A percentile compares a stretch with the other conserved stretches of the same genome.
These are phyloP conservation scores for Phytophthora nicotianae DNA, from an alignment of 352 stramenopile species.

Conservation along the genomic window DNA sequence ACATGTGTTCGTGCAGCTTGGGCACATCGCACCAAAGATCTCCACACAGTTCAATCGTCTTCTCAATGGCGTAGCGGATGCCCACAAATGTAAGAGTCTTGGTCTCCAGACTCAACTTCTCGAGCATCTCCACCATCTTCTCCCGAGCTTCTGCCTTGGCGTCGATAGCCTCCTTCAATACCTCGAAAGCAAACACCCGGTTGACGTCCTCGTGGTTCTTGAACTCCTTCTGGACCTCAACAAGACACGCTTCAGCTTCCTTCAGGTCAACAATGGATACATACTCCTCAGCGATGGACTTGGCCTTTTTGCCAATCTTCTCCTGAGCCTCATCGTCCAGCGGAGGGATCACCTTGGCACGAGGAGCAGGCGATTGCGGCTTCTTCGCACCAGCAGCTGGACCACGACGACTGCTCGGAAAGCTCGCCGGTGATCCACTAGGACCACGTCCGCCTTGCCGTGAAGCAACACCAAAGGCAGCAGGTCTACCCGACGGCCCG, in stretches of 20 bases:
- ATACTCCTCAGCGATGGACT: conserved; percentile 81
- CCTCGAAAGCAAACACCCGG: conserved; percentile 58
- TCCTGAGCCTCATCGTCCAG: conserved; percentile 67
- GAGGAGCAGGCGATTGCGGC: conserved; percentile 34
- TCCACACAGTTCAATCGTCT: conserved; percentile 61
- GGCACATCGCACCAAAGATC: conserved; percentile 85
- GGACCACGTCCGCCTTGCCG: conserved; percentile 24
- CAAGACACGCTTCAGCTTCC: conserved; percentile 70
- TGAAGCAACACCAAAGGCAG: conserved; percentile 44
- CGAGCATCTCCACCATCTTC: conserved; percentile 72
- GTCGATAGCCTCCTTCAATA: conserved; percentile 69
- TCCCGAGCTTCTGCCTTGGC: conserved; percentile 58
- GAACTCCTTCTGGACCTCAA: conserved; percentile 70
- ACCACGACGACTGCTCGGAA: conserved; percentile 27
- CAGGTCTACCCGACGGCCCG: conserved; percentile 56
- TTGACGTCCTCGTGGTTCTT: conserved; percentile 64
- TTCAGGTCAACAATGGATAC: conserved; percentile 72
- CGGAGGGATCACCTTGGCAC: conserved; percentile 36
- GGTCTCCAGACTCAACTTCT: conserved; percentile 69
- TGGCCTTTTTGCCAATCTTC: conserved; percentile 78
- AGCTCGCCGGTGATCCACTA: conserved; percentile 42
- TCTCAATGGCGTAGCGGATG: conserved; percentile 63
- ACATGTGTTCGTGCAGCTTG: conserved; percentile 80
- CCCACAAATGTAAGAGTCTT: conserved; percentile 60
- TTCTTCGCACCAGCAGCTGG: conserved; percentile 35